phyloP scores from a whole-genome alignment of 176 grass and related monocot species.

The Oryza meridionalis region DNA sequence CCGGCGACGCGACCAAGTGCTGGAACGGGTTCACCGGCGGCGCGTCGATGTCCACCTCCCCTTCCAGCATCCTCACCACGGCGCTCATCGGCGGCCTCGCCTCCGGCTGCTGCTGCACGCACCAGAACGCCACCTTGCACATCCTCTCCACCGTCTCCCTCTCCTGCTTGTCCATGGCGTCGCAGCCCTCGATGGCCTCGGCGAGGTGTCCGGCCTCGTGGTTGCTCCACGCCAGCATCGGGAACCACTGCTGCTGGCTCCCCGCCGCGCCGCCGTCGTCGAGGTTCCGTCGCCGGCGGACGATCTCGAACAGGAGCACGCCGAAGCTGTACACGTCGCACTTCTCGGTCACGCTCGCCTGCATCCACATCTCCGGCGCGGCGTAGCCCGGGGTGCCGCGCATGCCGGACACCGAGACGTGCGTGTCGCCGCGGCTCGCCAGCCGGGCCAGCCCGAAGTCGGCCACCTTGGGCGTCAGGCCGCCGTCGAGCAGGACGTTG shows the following conservation, averaged over 20 bases:
- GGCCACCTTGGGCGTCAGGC: constrained; percentile 33
- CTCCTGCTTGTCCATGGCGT: neutral
- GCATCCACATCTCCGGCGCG: constrained; percentile 39
- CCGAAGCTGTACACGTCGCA: constrained; percentile 49
- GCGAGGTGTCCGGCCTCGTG: neutral
- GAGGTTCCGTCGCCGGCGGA: constrained; percentile 16
- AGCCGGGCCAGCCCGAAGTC: constrained; percentile 49
- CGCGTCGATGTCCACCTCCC: neutral
- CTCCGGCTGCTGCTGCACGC: constrained; percentile 41
- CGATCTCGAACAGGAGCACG: constrained; percentile 45
- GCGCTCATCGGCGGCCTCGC: constrained; percentile 43
- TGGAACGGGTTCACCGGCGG: constrained; percentile 35
- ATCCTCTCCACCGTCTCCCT: constrained; percentile 29
- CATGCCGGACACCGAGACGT: neutral
- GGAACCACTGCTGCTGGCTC: constrained; percentile 21
- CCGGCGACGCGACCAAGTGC: neutral
- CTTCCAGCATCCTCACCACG: constrained; percentile 49
- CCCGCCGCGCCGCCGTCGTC: constrained; percentile 1
- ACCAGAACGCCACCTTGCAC: constrained; percentile 47
- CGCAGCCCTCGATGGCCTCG: neutral
- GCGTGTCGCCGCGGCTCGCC: constrained; percentile 2
- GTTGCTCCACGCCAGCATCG: neutral
- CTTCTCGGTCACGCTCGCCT: constrained; percentile 19
- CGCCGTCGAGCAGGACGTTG: constrained; percentile 41
- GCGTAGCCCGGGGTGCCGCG: constrained; percentile 38